Evolutionary conservation across 225 moss, liverwort and hornwort species (phyloP).

Genomic region (Lunularia cruciata): DNA sequence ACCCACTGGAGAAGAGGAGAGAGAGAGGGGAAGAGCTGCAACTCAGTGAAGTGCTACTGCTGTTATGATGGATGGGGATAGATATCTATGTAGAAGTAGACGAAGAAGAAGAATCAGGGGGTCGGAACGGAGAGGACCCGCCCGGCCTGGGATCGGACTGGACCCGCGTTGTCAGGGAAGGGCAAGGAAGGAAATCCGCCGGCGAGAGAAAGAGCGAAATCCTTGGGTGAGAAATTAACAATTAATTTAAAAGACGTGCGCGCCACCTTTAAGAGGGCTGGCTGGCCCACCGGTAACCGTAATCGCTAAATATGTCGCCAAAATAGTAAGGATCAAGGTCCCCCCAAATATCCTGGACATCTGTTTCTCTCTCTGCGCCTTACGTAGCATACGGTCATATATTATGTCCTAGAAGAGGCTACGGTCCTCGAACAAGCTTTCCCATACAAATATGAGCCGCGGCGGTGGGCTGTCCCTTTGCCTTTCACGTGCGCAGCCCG

Average conservation of each 20-base stretch:
- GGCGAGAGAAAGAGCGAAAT: not conserved
- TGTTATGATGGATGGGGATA: conserved; percentile 18
- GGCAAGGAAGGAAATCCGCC: conserved; percentile 2
- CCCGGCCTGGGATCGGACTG: not conserved
- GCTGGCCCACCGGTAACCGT: conserved; percentile 1
- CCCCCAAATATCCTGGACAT: not conserved
- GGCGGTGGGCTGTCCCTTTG: conserved; percentile 24
- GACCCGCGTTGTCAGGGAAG: conserved; percentile 19
- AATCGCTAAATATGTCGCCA: conserved; percentile 12
- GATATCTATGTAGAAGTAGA: not conserved
- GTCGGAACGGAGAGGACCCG: not conserved
- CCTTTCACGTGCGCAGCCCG: conserved; percentile 22
- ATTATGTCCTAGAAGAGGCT: conserved; percentile 3
- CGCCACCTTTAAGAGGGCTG: not conserved
- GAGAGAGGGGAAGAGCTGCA: not conserved
- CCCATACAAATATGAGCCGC: conserved; percentile 21
- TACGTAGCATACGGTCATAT: conserved; percentile 4
- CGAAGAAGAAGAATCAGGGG: not conserved
- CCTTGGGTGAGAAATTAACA: not conserved
- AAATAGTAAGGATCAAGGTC: conserved; percentile 5
- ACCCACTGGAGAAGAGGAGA: conserved; percentile 3
- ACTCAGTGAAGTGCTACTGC: not conserved
- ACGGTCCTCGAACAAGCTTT: conserved; percentile 4
- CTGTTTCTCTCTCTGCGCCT: not conserved
- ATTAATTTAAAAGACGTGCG: not conserved